Evolutionary conservation across 139 green algal species (phyloP), one percentile per base, ranked within the genome.

Genomic region (Coccomyxa sp.): DNA sequence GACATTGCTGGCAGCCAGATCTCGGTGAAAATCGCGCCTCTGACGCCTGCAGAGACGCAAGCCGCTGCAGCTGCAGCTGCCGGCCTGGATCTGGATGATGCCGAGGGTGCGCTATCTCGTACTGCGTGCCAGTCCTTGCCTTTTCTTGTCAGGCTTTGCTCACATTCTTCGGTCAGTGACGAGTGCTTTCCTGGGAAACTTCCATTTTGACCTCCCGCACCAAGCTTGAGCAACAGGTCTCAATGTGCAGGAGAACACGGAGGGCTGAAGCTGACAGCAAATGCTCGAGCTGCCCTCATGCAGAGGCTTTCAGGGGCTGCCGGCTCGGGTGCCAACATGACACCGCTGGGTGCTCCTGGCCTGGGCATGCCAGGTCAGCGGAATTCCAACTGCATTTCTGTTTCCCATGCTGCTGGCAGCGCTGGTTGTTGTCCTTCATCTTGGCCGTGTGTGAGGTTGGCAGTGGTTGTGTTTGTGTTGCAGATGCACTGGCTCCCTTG

Each of bases 261-360:
- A 58, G 93, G 94, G 10, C 80, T 98, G 79, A 91, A 89, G 85
- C 82, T 98, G 59, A 95, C 93, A 21, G 87, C 91, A 3, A 88
- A 93, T 83, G 82, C 82, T 21, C 90, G 95, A 14, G 88, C 90
- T 32, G 91, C 91, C 27, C 90, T 98, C 57, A 98, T 98, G 96
- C 92, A 86, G 31, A 87, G 91, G 13, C 90, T 98, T 38, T 94
- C 95, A 14, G 93, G 88, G 45, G 93, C 93, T 14, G 87, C 90
- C 32, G 67, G 17, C 21, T 27, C 79, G 60, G 82, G 82, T 13
- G 27, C 38, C 38, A 51, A 51, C 38, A 51, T 7, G 38, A 51
- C 14, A 27, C n/a, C 57, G 11, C 77, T 45, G 32, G 77, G 59
- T 17, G n/a, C 80, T 28, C 80, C 84, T 57, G 66, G 79, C 31